These are phyloP conservation scores for Aspergillus pseudotamarii DNA, from an alignment of 2,329 filamentous ascomycete genomes.

Conservation along the genomic window DNA sequence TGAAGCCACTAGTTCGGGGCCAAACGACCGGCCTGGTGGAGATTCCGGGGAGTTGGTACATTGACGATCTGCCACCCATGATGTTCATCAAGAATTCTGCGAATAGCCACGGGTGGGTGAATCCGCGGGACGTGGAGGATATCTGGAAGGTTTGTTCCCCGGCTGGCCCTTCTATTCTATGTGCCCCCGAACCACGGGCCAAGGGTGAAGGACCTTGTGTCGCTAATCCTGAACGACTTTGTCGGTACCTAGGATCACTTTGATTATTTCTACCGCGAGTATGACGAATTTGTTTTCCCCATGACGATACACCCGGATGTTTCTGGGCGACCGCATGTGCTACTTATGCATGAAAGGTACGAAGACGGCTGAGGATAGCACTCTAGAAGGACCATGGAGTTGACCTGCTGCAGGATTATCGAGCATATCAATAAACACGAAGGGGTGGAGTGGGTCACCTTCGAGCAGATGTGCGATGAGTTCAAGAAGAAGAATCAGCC, in stretches of 20 bases:
- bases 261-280: conserved; percentile 73
- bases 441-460: conserved; percentile 52
- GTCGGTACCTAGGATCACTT: conserved; percentile 55
- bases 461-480: conserved; percentile 72
- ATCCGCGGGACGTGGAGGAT: conserved; percentile 58
- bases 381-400: no score
- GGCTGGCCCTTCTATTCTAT: neutral
- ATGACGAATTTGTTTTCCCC: conserved; percentile 76
- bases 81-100: conserved; percentile 49
- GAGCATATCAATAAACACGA: conserved; percentile 68
- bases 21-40: conserved; percentile 46
- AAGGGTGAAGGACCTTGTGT: neutral
- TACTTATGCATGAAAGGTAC: conserved; percentile 73
- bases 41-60: conserved; percentile 50
- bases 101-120: conserved; percentile 26
- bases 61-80: conserved; percentile 49
- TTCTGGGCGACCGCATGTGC: conserved; percentile 69
- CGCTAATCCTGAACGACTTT: neutral
- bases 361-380: neutral
- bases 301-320: conserved; percentile 78
- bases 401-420: conserved; percentile 52
- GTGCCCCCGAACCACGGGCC: neutral
- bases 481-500: conserved; percentile 58
- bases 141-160: conserved; percentile 51
- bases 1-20: conserved; percentile 53